Evolutionary conservation across 805 yeast species (phyloP).

Genomic region (Cyberlindnera xishuangbannaensis): DNA sequence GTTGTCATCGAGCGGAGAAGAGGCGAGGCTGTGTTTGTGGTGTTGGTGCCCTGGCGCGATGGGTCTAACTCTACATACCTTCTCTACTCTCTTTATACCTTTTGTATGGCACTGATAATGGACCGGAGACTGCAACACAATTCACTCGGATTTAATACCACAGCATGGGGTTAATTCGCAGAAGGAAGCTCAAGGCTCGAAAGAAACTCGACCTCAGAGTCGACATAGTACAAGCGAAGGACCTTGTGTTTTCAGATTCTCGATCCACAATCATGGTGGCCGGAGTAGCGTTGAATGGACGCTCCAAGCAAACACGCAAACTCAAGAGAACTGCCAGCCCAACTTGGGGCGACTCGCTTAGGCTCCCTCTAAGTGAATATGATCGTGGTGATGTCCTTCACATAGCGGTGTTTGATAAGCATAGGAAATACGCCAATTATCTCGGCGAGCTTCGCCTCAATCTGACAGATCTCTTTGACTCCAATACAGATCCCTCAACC

Average conservation of each 20-base stretch:
- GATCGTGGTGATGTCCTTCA: slow-evolving; percentile 15
- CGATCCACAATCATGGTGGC: slow-evolving; percentile 17
- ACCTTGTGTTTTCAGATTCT: slow-evolving; percentile 18
- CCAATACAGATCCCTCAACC: not conserved
- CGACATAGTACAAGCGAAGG: slow-evolving; percentile 20
- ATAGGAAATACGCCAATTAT: slow-evolving; percentile 22
- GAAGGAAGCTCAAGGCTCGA: slow-evolving; percentile 10
- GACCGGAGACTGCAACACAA: no score
- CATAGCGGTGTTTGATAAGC: slow-evolving; percentile 24
- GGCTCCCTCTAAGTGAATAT: slow-evolving; percentile 9
- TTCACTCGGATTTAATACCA: no score
- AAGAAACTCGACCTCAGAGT: slow-evolving; percentile 16
- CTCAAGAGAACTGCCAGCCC: slow-evolving; percentile 22
- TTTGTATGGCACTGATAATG: no score
- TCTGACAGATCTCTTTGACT: slow-evolving; percentile 16
- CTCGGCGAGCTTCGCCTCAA: slow-evolving; percentile 25
- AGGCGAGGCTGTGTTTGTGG: no score
- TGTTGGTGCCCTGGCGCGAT: no score
- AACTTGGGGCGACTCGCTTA: slow-evolving; percentile 17
- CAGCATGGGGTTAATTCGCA: not conserved
- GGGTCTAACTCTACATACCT: no score
- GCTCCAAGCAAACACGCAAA: slow-evolving; percentile 17
- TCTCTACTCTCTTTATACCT: no score
- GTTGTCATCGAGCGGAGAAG: no score
- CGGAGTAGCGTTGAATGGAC: slow-evolving; percentile 22